Evolutionary conservation across 192 early-diverging fungal species (phyloP).

Genomic region (Helicostylum pulchrum): DNA sequence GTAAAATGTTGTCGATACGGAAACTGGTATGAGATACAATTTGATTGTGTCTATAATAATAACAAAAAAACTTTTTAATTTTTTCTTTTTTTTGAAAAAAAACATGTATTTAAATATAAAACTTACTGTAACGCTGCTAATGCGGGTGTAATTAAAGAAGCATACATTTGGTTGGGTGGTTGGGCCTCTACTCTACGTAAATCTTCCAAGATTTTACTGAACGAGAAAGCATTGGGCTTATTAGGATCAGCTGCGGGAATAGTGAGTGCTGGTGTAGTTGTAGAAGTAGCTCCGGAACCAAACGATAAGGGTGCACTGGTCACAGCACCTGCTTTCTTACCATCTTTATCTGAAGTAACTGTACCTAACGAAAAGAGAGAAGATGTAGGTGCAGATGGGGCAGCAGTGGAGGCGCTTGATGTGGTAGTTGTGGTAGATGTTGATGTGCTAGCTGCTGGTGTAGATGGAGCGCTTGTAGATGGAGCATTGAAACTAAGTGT

Average conservation of each 20-base stretch:
- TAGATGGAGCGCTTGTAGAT: not conserved
- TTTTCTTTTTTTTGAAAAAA: not conserved
- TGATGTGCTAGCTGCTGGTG: not conserved
- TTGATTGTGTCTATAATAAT: conserved; percentile 20
- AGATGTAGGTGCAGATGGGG: not conserved
- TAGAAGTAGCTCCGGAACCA: not conserved
- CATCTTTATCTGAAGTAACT: not conserved
- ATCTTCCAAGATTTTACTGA: conserved; percentile 11
- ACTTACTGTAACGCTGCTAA: not conserved
- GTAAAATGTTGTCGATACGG: conserved; percentile 27
- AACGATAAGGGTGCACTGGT: not conserved
- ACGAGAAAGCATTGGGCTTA: conserved; percentile 12
- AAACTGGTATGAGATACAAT: conserved; percentile 21
- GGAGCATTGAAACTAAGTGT: not conserved
- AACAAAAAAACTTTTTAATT: not conserved
- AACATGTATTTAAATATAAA: not conserved
- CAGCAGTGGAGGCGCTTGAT: not conserved
- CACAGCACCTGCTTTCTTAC: not conserved
- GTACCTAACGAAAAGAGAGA: not conserved
- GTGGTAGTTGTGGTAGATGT: not conserved
- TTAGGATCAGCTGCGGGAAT: not conserved
- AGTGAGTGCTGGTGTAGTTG: not conserved
- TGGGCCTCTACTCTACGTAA: not conserved
- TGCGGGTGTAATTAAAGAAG: not conserved
- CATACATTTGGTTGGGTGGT: conserved; percentile 5